Percentiles rank a stretch among this genome's conserved stretches.
Evolutionary conservation across 768 basidiomycete genomes (phyloP).

Genomic region (Lepiota venenata): DNA sequence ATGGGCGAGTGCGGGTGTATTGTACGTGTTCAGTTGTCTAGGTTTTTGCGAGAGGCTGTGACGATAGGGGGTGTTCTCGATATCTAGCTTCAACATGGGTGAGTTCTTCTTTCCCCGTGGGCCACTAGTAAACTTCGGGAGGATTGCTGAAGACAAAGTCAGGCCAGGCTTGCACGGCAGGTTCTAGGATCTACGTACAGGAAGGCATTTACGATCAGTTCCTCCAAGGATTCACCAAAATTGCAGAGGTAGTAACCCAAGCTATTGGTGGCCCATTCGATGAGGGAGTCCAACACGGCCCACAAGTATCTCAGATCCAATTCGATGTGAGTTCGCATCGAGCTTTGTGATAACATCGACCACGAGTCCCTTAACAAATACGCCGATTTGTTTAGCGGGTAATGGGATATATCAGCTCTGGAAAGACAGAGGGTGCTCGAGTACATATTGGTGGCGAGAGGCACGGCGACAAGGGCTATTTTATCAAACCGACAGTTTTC

Average conservation of each 20-base stretch:
- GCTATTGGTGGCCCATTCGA: conserved; percentile 65
- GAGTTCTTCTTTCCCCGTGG: not conserved
- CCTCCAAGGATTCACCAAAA: conserved; percentile 48
- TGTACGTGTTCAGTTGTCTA: conserved; percentile 34
- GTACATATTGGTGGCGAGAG: conserved; percentile 66
- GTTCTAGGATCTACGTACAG: conserved; percentile 82
- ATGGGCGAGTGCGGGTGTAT: conserved; percentile 67
- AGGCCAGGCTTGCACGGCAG: conserved; percentile 75
- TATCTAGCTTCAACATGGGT: conserved; percentile 27
- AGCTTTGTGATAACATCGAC: not conserved
- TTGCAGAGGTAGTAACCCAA: conserved; percentile 42
- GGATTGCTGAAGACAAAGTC: not conserved
- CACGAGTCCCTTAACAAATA: not conserved
- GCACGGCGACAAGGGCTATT: conserved; percentile 46
- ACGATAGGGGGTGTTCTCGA: not conserved
- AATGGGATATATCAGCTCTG: conserved; percentile 74
- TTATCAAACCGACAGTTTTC: conserved; percentile 75
- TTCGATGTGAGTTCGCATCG: conserved; percentile 44
- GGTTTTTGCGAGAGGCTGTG: not conserved
- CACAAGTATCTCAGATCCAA: conserved; percentile 68
- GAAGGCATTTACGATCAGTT: conserved; percentile 78
- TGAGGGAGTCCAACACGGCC: conserved; percentile 56
- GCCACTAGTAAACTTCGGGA: not conserved
- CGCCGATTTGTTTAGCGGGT: conserved; percentile 46
- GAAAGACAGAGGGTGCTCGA: conserved; percentile 68